phyloP scores from a whole-genome alignment of 2,329 filamentous ascomycete species.

The Alternaria triticina region DNA sequence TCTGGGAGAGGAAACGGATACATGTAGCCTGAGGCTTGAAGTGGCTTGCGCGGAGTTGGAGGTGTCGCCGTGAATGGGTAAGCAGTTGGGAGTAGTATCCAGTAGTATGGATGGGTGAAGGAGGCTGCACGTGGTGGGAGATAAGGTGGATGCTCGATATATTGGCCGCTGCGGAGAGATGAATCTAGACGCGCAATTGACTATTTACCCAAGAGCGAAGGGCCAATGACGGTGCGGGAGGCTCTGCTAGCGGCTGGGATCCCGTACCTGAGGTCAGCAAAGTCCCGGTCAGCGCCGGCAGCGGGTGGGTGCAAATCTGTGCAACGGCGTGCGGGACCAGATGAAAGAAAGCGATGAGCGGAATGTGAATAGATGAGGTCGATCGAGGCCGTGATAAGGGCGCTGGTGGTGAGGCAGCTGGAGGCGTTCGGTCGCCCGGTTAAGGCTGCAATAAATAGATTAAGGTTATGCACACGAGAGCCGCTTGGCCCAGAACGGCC shows the following conservation, averaged over 20 bases:
- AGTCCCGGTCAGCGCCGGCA: not conserved
- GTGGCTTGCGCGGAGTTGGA: slow-evolving; percentile 4
- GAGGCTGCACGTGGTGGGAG: not conserved
- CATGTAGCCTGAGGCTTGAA: not conserved
- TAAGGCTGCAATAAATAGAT: slow-evolving; percentile 27
- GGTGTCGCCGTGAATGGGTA: slow-evolving; percentile 1
- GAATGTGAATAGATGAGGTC: not conserved
- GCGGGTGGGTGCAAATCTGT: slow-evolving; percentile 9
- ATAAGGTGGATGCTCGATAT: slow-evolving; percentile 15
- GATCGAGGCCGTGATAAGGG: not conserved
- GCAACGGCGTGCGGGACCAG: not conserved
- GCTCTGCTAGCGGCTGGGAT: slow-evolving; percentile 3
- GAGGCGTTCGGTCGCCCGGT: slow-evolving; percentile 8
- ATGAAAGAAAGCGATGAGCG: not conserved
- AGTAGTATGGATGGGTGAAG: not conserved
- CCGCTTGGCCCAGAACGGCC: slow-evolving; percentile 18
- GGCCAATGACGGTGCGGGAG: slow-evolving; percentile 8
- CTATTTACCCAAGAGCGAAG: slow-evolving; percentile 11
- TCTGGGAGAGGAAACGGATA: not conserved
- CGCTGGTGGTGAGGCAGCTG: not conserved
- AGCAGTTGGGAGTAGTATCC: not conserved
- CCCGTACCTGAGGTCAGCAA: slow-evolving; percentile 1
- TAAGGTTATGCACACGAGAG: slow-evolving; percentile 14
- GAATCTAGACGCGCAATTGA: slow-evolving; percentile 2
- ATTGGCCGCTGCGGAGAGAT: slow-evolving; percentile 16